These are phyloP conservation scores for Cyclotella baltica DNA, from an alignment of 108 stramenopile species.

Conservation along the genomic window DNA sequence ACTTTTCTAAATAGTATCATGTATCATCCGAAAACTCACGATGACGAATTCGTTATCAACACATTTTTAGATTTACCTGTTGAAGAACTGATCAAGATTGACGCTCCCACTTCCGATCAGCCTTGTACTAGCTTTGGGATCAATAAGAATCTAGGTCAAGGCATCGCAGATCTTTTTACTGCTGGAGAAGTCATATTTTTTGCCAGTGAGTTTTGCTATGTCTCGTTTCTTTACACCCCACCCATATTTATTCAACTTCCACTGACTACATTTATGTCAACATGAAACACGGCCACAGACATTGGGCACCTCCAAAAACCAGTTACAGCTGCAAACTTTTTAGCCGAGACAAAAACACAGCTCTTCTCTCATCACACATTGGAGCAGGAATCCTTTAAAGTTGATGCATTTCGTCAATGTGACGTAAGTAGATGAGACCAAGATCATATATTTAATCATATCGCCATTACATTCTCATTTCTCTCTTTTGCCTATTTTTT, in stretches of 20 bases:
- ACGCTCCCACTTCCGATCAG: constrained; percentile 43
- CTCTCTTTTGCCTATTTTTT: too few relatives aligned
- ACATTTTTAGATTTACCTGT: background rate
- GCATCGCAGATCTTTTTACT: constrained; percentile 34
- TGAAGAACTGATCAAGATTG: constrained; percentile 24
- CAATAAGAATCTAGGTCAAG: constrained; percentile 38
- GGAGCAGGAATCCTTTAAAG: constrained; percentile 37
- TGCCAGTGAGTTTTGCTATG: constrained; percentile 17
- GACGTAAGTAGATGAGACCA: too few relatives aligned
- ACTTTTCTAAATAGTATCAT: background rate
- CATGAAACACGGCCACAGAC: background rate
- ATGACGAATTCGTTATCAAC: background rate
- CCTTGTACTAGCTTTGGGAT: constrained; percentile 60
- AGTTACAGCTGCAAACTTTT: constrained; percentile 26
- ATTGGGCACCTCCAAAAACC: constrained; percentile 28
- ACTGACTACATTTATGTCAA: too few relatives aligned
- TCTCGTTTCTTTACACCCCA: too few relatives aligned
- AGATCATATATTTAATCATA: too few relatives aligned
- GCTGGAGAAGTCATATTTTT: constrained; percentile 40
- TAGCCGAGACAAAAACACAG: constrained; percentile 38
- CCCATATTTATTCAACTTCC: too few relatives aligned
- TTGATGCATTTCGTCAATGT: constrained; percentile 39
- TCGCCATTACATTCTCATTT: too few relatives aligned
- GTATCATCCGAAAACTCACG: background rate
- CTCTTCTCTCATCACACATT: constrained; percentile 41